Evolutionary conservation across 441 rosid species (phyloP).

Genomic region (Dalechampia spathulata): DNA sequence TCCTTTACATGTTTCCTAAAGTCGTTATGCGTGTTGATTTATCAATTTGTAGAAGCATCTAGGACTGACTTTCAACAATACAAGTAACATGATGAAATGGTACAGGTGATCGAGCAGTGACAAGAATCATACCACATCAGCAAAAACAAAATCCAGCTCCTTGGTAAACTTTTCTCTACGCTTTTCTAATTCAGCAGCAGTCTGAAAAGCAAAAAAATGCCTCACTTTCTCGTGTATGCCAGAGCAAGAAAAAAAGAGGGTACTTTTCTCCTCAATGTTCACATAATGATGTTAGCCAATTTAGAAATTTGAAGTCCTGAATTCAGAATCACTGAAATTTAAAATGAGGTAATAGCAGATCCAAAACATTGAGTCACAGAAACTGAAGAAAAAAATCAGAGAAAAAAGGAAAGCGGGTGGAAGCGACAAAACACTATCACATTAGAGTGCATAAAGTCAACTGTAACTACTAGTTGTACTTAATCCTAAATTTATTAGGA

Average conservation of each 20-base stretch:
- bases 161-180: slow-evolving; percentile 50
- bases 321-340: not conserved
- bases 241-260: not conserved
- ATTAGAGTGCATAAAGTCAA: not conserved
- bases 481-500: no score
- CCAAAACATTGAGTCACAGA: no score
- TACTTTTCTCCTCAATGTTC: not conserved
- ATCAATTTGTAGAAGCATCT: no score
- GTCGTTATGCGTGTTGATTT: no score
- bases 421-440: not conserved
- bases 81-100: not conserved
- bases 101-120: not conserved
- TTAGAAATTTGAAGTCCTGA: not conserved
- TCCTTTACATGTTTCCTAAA: no score
- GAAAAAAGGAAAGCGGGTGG: not conserved
- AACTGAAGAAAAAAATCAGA: no score
- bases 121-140: slow-evolving; percentile 51
- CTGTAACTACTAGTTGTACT: no score
- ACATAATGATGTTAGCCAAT: not conserved
- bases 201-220: slow-evolving; percentile 25
- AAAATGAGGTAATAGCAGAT: not conserved
- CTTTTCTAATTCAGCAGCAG: slow-evolving; percentile 53
- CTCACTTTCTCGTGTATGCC: no score
- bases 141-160: slow-evolving; percentile 66
- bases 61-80: not conserved